Base-by-base conservation (phyloP, 2,329 filamentous ascomycete species). In the Lasiodiplodia theobromae region DNA sequence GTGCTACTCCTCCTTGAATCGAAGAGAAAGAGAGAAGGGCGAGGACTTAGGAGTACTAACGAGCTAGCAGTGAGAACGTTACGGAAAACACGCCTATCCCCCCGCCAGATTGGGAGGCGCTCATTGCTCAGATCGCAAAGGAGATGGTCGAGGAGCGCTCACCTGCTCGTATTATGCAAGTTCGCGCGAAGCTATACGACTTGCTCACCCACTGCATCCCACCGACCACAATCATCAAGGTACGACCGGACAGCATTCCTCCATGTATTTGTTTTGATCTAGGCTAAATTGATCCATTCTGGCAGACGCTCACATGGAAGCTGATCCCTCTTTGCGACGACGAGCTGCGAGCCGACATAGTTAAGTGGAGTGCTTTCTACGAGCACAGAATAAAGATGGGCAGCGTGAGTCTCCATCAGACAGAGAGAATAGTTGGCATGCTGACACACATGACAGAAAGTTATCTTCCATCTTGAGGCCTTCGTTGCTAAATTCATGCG, bases 401-500 rank as follows among this genome's bases (percentile, higher is more conserved):
- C 64, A 94, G 83, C 71, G 84, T 86, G 80, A 74, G 84, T 79
- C 6, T 18, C 23, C 21, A 7, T 34, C 18, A 8, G 16, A 7
- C 14, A 18, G 28, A 21, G n/a, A 12, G n/a, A 47, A 11, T 18
- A 4, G 44, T 47, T 28, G 6, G 11, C 8, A 14, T 25, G 37
- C 38, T 54, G 21, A 28, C 72, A 68, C 69, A 85, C 80, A 12
- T 12, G 37, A 31, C 31, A 64, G 60, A 99, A 99, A 86, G 92
- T 97, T 69, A 98, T 99, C 71, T 99, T 99, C 81, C 96, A 99
- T 77, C 84, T 99, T 4, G 96, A 99, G 81, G 96, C 96, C 3
- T 99, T 99, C 81, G 96, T 99, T 69, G 95, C 95, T 69, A 98
- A 97, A 83, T 97, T 98, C 79, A 98, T 99, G 95, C 89, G 95